Evolutionary conservation across 805 yeast genomes (phyloP), one percentile per base, ranked within the genome.

Genomic region (Kazachstania africana): DNA sequence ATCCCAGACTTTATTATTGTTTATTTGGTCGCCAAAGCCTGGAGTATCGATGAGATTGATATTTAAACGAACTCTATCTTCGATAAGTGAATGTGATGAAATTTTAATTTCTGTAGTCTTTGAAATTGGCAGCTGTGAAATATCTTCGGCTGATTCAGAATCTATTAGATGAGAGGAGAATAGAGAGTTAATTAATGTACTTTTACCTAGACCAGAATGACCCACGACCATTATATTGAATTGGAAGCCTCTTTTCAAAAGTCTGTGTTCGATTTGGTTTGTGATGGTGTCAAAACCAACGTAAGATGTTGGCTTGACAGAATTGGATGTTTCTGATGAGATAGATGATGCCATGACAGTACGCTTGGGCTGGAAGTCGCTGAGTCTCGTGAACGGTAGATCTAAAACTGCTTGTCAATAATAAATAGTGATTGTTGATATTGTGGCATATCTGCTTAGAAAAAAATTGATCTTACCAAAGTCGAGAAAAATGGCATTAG

Each of bases 281-380:
- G 97, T 88, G 60, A 91, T 88, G 39, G 96, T 78, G 60, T 91
- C 97, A 55, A 91, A 88, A 28, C 98, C 98, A 41, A 91, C 97
- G 56, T 87, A 87, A 35, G 75, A 70, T 28, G 66, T 60, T 16
- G 95, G 95, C 39, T 72, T 54, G 12, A 54, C 29, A 19, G 22
- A 19, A 19, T 6, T 6, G 10, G 22, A 10, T 8, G 22, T 19
- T n/a, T n/a, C n/a, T 19, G 10, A 19, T 8, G 22, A 19, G 22
- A 10, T 6, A 19, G 22, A 19, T 8, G 22, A 10, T 19, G 6
- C 22, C 22, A 19, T 19, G 10, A 8, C 10, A 6, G 10, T 6
- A 19, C 10, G 6, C 6, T 6, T 8, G 22, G 22, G 10, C 22
- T 8, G 10, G 10, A 6, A 19, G 22, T 8, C 10, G 10, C 22